Evolutionary conservation across 164 flowering plant species (phyloP), one percentile per base, ranked within the genome.

Genomic region (Magnolia changhungtana): DNA sequence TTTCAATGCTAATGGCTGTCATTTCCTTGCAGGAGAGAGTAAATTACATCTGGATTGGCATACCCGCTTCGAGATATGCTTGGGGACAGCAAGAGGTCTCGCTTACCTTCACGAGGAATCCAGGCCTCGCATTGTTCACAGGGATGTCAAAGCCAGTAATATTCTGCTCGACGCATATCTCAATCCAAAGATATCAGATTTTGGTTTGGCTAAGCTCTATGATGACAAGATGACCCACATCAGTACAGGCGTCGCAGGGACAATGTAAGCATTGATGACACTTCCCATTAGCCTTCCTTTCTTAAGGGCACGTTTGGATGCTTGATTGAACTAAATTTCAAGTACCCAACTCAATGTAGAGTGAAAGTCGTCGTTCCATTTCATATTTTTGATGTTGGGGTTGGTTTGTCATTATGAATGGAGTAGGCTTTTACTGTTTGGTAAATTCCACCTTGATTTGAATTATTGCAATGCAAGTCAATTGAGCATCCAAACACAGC

Each of bases 61-160:
- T 19, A 87, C 84, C 50, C 89, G 97, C 45, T 89, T 68, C 59
- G 81, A 83, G 0, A 85, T 92, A 65, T 92, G 93, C 84, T 45
- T 89, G 84, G 97, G 97, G 49, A 76, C 89, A 7, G 92, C 97
- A 74, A 82, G 91, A 63, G 97, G 89, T 74, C 87, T 92, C 18
- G 81, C 95, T 68, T 92, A 90, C 83, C 94, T 92, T 73, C 97
- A 90, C 58, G 93, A 90, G 78, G 95, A 90, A 71, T 90, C 95
- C 13, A 79, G 89, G 64, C 67, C 83, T 29, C 78, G 90, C 23
- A 89, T 92, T 71, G 89, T 92, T 7, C 97, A 90, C 74, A 80
- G 97, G 75, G 97, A 90, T 81, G 91, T 92, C 50, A 92, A 90
- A 80, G 89, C 97, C n/a, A 89, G 94, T 74, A 92, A 92, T 77